A percentile compares a stretch with the other conserved stretches of the same genome.
phyloP scores from a whole-genome alignment of 2,329 filamentous ascomycete species.

The Exutisphaerella laricina region DNA sequence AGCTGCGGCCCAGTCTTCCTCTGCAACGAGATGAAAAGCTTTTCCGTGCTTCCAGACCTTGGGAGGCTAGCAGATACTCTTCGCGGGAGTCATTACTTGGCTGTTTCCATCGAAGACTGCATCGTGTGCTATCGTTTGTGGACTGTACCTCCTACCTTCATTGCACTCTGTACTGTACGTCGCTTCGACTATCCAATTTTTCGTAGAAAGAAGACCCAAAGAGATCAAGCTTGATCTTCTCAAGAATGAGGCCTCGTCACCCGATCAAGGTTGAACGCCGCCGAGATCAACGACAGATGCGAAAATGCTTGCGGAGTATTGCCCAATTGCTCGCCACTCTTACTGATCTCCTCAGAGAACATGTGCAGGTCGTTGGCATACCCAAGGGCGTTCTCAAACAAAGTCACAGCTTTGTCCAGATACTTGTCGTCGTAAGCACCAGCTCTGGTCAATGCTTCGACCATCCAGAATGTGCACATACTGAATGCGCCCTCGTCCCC shows the following conservation, averaged over 20 bases:
- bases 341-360: constrained; percentile 2
- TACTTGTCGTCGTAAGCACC: neutral
- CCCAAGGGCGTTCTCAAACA: neutral
- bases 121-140: too few relatives aligned
- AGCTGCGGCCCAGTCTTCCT: too few relatives aligned
- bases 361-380: neutral
- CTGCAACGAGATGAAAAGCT: too few relatives aligned
- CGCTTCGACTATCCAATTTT: too few relatives aligned
- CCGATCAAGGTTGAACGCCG: constrained; percentile 1
- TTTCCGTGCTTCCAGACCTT: too few relatives aligned
- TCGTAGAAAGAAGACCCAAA: too few relatives aligned
- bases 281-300: constrained; percentile 1
- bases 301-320: neutral
- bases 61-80: too few relatives aligned
- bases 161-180: too few relatives aligned
- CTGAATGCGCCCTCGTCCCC: neutral
- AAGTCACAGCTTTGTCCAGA: neutral
- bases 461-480: constrained; percentile 1
- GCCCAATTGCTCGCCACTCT: constrained; percentile 2
- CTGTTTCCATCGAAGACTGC: too few relatives aligned
- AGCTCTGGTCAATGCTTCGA: neutral
- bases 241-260: constrained; percentile 1
- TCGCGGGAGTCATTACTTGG: too few relatives aligned
- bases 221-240: neutral
- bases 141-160: too few relatives aligned